Percentiles rank a stretch among this genome's conserved stretches.
phyloP scores from a whole-genome alignment of 2,329 filamentous ascomycete genomes.

The Talaromyces islandicus region DNA sequence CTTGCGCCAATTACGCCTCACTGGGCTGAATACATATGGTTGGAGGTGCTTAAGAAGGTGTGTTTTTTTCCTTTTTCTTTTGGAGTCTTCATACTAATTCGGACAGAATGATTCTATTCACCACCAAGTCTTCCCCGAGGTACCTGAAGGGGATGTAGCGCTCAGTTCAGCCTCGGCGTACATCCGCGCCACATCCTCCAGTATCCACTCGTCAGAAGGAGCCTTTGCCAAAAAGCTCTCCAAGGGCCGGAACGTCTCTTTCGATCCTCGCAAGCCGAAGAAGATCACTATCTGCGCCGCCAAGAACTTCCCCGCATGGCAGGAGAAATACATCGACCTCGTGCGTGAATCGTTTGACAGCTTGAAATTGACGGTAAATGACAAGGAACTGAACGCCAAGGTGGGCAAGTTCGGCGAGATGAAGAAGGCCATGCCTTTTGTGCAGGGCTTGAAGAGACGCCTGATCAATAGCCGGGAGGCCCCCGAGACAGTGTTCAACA shows the following conservation, averaged over 20 bases:
- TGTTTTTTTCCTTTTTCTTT: neutral
- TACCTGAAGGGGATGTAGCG: constrained; percentile 58
- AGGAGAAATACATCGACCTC: constrained; percentile 80
- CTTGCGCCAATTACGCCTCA: constrained; percentile 83
- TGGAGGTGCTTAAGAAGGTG: constrained; percentile 73
- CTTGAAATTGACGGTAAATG: constrained; percentile 59
- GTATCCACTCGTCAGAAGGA: constrained; percentile 80
- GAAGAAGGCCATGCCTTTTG: constrained; percentile 98
- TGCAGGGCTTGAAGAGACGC: constrained; percentile 79
- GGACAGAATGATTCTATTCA: constrained; percentile 64
- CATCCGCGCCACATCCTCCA: constrained; percentile 65
- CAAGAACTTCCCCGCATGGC: constrained; percentile 78
- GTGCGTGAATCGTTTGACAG: constrained; percentile 65
- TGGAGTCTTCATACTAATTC: neutral
- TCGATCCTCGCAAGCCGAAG: constrained; percentile 89
- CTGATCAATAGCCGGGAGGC: constrained; percentile 63
- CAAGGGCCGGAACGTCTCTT: constrained; percentile 80
- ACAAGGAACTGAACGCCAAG: constrained; percentile 72
- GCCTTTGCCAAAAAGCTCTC: constrained; percentile 72
- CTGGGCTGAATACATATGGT: constrained; percentile 92
- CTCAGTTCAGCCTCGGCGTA: constrained; percentile 79
- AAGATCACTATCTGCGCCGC: constrained; percentile 82
- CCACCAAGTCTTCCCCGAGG: constrained; percentile 66
- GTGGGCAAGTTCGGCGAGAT: constrained; percentile 73
- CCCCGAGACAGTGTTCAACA: constrained; percentile 65